Evolutionary conservation across 108 stramenopile genomes (phyloP), one percentile per base, ranked within the genome.

Genomic region (Skeletonema grethae): DNA sequence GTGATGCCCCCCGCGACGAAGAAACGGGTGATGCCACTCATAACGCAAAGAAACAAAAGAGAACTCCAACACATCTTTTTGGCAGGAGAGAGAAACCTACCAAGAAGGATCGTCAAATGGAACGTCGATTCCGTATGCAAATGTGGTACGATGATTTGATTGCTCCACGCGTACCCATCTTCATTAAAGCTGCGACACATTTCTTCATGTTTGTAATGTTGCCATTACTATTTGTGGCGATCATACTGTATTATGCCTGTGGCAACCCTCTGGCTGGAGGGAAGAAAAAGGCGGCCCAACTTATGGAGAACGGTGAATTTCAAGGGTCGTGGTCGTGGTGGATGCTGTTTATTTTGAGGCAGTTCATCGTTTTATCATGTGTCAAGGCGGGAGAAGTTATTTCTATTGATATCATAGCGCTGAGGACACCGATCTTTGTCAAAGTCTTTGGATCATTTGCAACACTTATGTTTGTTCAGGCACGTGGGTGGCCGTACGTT

Each of bases 401-500:
- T 13, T 28, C 82, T 2, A 86, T 91, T 58, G 86, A 86, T 35
- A 82, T 78, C 11, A 35, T 86, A 25, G 72, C 72, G 13, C 58
- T 88, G 29, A 50, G 81, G 11, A 83, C 84, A 25, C 67, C 76
- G 7, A 15, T 79, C 2, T 73, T 77, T 25, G 38, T 87, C 29
- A 78, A 69, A 46, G 31, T 71, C 4, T 35, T 90, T 20, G 87
- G 87, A 20, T 82, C 75, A 4, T 63, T 84, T 57, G 70, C 72
- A 24, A 82, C 85, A n/a, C 72, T 90, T 10, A 67, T 83, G 60
- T 61, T 86, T 50, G 73, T 88, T 16, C 90, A 90, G 66, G 70
- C 82, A 39, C 75, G 82, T 53, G 87, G 86, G 22, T 85, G 82
- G 71, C 85, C 84, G 10, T 84, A 65, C 38, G 43, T 76, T 12